Base-by-base conservation (phyloP, 495 filamentous ascomycete genomes). In the Penicillium argentinense region DNA sequence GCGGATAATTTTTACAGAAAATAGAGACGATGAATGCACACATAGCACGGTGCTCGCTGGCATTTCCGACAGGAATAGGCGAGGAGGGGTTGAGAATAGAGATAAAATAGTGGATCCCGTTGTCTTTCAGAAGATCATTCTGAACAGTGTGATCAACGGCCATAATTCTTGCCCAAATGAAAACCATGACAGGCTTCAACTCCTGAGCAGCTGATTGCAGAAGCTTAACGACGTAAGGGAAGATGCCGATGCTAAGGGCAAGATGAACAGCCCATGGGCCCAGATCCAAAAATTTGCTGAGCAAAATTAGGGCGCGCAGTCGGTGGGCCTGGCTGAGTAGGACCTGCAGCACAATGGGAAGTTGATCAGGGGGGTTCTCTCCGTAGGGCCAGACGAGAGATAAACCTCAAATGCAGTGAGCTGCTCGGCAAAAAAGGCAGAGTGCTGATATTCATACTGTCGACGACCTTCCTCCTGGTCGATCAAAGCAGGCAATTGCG, bases 181-280 rank as follows among this genome's bases (percentile, higher is more conserved):
- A 99, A 14, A 99, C 91, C 92, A 99, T 97, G 19, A 97, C 91
- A 1, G 93, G 91, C 59, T 97, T 97, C 39, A 99, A 71, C 63
- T 99, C 93, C 36, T 88, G 79, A 0, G 93, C 93, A 36, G 92
- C 91, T 6, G 95, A 97, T 59, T 97, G 95, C 18, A 99, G 74
- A 26, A 99, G 75, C 63, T 97, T 97, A 13, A 97, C 75, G 5
- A 99, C 93, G 54, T 99, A 99, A 0, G 93, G 93, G 67, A 99
- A 99, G 38, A 99, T 99, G 22, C 93, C 93, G 48, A 99, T 99
- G 59, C 89, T 95, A 16, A 99, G 72, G 5, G 93, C 93, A 34
- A 97, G 78, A 63, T 96, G 91, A 17, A 99, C 93, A 24, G 93
- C 95, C 93, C 93, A 99, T 5, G 93, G 93, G 1, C 93, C 93